Percentiles rank a stretch among this genome's conserved stretches.
phyloP scores from a whole-genome alignment of 1,284 basidiomycete genomes.

The Sphagnurus paluster region DNA sequence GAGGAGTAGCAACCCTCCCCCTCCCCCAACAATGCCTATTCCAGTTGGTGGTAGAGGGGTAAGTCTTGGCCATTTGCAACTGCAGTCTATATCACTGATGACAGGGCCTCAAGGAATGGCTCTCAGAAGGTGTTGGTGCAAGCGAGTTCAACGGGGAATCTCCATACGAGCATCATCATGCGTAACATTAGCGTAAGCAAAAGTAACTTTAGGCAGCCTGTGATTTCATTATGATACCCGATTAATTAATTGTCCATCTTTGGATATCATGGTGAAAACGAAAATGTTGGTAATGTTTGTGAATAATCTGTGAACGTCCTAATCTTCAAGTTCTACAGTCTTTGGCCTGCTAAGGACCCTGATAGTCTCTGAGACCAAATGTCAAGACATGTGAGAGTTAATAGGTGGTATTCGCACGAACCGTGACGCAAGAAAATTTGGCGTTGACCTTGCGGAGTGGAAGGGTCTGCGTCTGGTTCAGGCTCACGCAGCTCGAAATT shows the following conservation, averaged over 20 bases:
- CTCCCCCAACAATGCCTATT: constrained; percentile 30
- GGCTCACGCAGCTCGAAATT: constrained; percentile 73
- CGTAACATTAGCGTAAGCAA: constrained; percentile 12
- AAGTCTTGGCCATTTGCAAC: constrained; percentile 9
- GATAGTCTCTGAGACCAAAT: constrained; percentile 20
- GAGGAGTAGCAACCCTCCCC: constrained; percentile 34
- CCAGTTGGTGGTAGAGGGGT: constrained; percentile 27
- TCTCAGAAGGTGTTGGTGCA: constrained; percentile 25
- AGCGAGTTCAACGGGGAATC: constrained; percentile 28
- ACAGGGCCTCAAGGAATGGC: constrained; percentile 32
- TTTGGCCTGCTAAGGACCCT: constrained; percentile 22
- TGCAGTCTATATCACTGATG: constrained; percentile 3
- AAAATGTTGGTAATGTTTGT: neutral
- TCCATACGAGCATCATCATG: constrained; percentile 28
- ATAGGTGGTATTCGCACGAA: constrained; percentile 27
- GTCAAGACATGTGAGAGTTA: neutral
- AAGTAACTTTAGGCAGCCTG: neutral
- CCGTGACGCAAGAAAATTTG: constrained; percentile 81
- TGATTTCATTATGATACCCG: neutral
- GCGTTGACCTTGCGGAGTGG: constrained; percentile 66
- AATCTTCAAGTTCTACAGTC: constrained; percentile 5
- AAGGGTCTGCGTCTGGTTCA: constrained; percentile 59
- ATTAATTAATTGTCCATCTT: neutral
- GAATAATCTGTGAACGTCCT: neutral
- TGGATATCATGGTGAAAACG: too few species aligned